Percentiles rank a stretch among this genome's conserved stretches.
phyloP scores from a whole-genome alignment of 345 rosid species.

The Noccaea caerulescens region DNA sequence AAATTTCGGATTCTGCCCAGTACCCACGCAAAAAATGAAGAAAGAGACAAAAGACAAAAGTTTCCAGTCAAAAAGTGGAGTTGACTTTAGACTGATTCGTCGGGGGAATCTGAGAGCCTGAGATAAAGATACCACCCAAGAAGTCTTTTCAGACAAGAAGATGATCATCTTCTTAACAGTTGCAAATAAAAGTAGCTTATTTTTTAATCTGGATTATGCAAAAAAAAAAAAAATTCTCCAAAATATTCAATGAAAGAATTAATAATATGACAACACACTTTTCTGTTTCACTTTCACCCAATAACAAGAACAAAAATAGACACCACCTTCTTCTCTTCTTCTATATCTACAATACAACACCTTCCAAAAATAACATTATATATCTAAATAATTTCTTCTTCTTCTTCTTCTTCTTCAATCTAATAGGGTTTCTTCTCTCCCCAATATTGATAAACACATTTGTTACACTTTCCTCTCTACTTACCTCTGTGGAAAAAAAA shows the following conservation, averaged over 20 bases:
- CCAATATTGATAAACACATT: constrained; percentile 21
- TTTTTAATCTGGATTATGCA: neutral
- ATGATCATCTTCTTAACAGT: neutral
- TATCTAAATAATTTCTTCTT: constrained; percentile 19
- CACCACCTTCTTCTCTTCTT: neutral
- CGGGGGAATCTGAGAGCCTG: too few relatives aligned
- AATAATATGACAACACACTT: constrained; percentile 20
- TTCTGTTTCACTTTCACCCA: constrained; percentile 11
- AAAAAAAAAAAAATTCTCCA: neutral
- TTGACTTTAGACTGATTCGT: constrained; percentile 32
- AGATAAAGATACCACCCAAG: constrained; percentile 1
- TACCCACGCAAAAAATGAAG: neutral
- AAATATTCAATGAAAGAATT: constrained; percentile 24
- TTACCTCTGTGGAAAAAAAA: constrained; percentile 37
- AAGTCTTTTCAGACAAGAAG: neutral
- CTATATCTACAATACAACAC: constrained; percentile 40
- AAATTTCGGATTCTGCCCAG: too few relatives aligned
- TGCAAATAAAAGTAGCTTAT: neutral
- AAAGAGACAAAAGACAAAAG: neutral
- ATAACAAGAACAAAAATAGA: constrained; percentile 18
- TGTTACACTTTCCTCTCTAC: constrained; percentile 30
- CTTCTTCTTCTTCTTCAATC: constrained; percentile 5
- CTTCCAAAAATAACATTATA: constrained; percentile 29
- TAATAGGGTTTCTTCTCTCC: constrained; percentile 7
- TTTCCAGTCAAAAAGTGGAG: constrained; percentile 29